A percentile compares a stretch with the other conserved stretches of the same genome.
phyloP scores from a whole-genome alignment of 2,329 filamentous ascomycete genomes.

The Intubia oerlemansii region DNA sequence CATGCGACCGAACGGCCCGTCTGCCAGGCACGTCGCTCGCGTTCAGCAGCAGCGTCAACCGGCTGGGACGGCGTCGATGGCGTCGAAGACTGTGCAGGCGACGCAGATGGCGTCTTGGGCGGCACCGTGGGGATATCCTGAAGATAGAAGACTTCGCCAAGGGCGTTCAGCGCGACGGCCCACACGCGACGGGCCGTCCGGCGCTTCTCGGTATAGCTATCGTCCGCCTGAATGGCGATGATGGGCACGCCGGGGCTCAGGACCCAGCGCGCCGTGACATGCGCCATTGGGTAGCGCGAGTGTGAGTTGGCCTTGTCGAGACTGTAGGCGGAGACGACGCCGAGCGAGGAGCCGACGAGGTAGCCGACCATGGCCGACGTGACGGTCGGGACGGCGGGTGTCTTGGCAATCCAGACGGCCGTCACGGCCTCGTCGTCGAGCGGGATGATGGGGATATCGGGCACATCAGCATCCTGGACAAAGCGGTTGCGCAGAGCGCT shows the following conservation, averaged over 20 bases:
- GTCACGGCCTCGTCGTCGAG: constrained; percentile 50
- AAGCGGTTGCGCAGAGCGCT: constrained; percentile 28
- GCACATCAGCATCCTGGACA: constrained; percentile 37
- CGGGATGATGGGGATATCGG: constrained; percentile 59
- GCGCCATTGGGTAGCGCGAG: constrained; percentile 45
- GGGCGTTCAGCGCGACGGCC: constrained; percentile 82
- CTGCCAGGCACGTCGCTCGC: constrained; percentile 51
- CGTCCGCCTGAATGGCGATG: constrained; percentile 63
- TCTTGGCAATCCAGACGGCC: constrained; percentile 80
- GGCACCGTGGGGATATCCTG: constrained; percentile 38
- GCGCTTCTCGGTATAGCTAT: constrained; percentile 53
- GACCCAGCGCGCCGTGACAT: constrained; percentile 75
- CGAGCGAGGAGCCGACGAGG: constrained; percentile 62
- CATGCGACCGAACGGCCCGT: constrained; percentile 61
- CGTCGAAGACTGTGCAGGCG: not conserved
- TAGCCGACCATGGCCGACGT: constrained; percentile 67
- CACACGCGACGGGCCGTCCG: constrained; percentile 53
- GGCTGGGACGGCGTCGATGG: too few species aligned
- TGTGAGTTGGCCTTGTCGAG: constrained; percentile 39
- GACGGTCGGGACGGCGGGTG: constrained; percentile 43
- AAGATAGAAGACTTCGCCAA: constrained; percentile 80
- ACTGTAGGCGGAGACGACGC: constrained; percentile 64
- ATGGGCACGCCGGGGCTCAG: constrained; percentile 79
- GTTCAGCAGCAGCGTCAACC: too few species aligned
- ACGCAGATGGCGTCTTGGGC: constrained; percentile 14